A percentile compares a stretch with the other conserved stretches of the same genome.
phyloP scores from a whole-genome alignment of 805 yeast genomes.

The Hanseniaspora jakobsenii region DNA sequence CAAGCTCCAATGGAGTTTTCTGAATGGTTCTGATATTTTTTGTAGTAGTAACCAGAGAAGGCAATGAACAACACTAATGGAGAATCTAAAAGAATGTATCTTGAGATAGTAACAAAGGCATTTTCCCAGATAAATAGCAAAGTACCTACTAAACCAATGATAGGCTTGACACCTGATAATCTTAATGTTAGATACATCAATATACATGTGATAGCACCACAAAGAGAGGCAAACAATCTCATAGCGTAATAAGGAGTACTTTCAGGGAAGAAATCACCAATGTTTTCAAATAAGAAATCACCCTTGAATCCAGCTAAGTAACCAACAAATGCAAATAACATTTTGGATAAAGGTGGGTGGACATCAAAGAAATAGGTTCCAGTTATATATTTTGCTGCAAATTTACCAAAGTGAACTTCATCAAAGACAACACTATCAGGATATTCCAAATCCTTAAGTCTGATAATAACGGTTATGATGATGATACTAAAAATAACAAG shows the following conservation, averaged over 20 bases:
- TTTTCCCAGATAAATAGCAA: conserved; percentile 52
- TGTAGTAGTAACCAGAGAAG: conserved; percentile 50
- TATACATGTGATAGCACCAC: conserved; percentile 58
- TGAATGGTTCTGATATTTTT: conserved; percentile 51
- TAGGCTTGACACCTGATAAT: conserved; percentile 56
- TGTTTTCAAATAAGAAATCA: conserved; percentile 50
- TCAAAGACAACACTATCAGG: conserved; percentile 85
- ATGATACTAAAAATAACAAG: conserved; percentile 34
- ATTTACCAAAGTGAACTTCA: conserved; percentile 95
- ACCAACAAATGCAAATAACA: conserved; percentile 63
- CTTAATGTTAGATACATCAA: conserved; percentile 58
- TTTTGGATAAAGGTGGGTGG: conserved; percentile 69
- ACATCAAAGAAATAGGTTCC: conserved; percentile 61
- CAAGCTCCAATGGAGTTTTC: conserved; percentile 52
- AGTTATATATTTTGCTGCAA: conserved; percentile 66
- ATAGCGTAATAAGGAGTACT: conserved; percentile 50
- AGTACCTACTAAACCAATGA: conserved; percentile 47
- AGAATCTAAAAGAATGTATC: conserved; percentile 63
- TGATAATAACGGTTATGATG: conserved; percentile 42
- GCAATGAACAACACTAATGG: conserved; percentile 71
- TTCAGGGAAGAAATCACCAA: conserved; percentile 52
- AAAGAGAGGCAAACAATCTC: conserved; percentile 57
- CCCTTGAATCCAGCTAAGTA: conserved; percentile 61
- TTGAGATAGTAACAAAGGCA: conserved; percentile 55
- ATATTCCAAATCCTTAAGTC: conserved; percentile 46